phyloP scores from a whole-genome alignment of 768 basidiomycete species.

The Tylopilus cervinicoccineus region DNA sequence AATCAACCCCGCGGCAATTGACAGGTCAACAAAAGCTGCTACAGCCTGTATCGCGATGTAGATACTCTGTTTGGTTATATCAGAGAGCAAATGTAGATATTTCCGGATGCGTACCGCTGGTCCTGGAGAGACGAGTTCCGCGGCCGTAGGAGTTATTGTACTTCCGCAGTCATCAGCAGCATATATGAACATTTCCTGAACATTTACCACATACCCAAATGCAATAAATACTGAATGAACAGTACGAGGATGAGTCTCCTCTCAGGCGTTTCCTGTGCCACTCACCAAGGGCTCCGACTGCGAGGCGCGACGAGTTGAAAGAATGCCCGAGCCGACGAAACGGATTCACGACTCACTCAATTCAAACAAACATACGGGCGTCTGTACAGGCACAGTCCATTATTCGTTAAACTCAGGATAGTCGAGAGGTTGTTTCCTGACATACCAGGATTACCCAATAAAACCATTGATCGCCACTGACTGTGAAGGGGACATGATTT shows the following conservation, averaged over 20 bases:
- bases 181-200: neutral
- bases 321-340: neutral
- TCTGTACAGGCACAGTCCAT: neutral
- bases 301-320: neutral
- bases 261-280: neutral
- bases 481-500: neutral
- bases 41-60: neutral
- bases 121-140: neutral
- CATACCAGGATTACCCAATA: slow-evolving; percentile 9
- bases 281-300: slow-evolving; percentile 7
- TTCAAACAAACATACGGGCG: slow-evolving; percentile 3
- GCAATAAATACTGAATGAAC: slow-evolving; percentile 1
- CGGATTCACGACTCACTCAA: neutral
- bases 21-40: slow-evolving; percentile 1
- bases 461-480: neutral
- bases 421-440: neutral
- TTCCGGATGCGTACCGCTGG: neutral
- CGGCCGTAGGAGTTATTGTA: neutral
- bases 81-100: neutral
- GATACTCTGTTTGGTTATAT: neutral
- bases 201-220: neutral
- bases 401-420: neutral
- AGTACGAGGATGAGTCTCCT: neutral
- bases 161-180: slow-evolving; percentile 1
- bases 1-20: neutral